These are phyloP conservation scores for Lichtheimia hyalospora DNA, from an alignment of 371 early-diverging fungal genomes.

Conservation along the genomic window DNA sequence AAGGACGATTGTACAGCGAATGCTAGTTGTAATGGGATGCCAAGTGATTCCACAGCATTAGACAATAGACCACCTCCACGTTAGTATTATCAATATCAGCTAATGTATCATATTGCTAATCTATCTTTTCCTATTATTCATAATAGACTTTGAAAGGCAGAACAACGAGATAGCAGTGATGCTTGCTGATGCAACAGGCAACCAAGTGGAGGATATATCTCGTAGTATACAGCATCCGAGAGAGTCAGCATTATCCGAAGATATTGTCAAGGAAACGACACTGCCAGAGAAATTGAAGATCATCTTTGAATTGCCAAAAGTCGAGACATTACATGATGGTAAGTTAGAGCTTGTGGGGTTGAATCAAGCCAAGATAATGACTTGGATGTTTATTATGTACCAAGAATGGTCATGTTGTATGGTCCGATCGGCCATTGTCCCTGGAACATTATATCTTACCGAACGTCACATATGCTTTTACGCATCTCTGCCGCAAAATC, in stretches of 20 bases:
- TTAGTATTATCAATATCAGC: too few species aligned
- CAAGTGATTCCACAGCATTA: background rate
- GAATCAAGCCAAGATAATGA: too few species aligned
- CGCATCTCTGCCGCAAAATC: slow-evolving; percentile 59
- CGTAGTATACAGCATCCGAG: too few species aligned
- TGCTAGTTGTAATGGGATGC: too few species aligned
- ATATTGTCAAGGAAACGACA: slow-evolving; percentile 23
- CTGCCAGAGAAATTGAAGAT: slow-evolving; percentile 59
- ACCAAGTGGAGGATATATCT: slow-evolving; percentile 2
- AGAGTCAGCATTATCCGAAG: too few species aligned
- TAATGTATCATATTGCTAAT: too few species aligned
- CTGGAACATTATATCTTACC: slow-evolving; percentile 72
- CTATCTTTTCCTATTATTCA: too few species aligned
- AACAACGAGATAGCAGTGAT: slow-evolving; percentile 18
- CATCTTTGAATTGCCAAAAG: slow-evolving; percentile 58
- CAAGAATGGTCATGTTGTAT: slow-evolving; percentile 77
- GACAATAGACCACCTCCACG: background rate
- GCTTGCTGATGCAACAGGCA: slow-evolving; percentile 44
- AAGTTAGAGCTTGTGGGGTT: background rate
- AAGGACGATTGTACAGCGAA: slow-evolving; percentile 8
- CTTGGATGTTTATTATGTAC: background rate
- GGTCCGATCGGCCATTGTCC: slow-evolving; percentile 65
- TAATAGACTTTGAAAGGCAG: too few species aligned
- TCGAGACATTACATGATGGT: slow-evolving; percentile 60
- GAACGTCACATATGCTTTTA: slow-evolving; percentile 73